Base-by-base conservation (phyloP, 805 yeast species). In the Pichia gijzeniarum region DNA sequence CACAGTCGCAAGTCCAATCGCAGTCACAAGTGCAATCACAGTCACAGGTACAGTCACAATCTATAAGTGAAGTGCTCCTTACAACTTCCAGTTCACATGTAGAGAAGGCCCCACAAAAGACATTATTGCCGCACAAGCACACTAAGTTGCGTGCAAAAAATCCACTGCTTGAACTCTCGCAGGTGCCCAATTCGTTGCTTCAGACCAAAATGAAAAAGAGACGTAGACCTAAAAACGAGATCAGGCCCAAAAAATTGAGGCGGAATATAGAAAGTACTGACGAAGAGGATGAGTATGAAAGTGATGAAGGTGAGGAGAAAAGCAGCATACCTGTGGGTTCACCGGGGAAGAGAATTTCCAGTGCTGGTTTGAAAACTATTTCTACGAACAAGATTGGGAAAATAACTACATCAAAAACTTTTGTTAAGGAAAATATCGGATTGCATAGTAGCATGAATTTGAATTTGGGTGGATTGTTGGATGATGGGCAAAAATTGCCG, bases 1-100 rank as follows among this genome's bases (percentile, higher is more conserved):
- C n/a, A n/a, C n/a, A n/a, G n/a, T n/a, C n/a, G n/a, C n/a, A n/a
- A n/a, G n/a, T n/a, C n/a, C 39, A 41, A 30, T 27, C 31, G 8
- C 43, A 40, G 14, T 30, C 41, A 46, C 27, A 32, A 42, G 8
- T 43, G n/a, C 39, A 41, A 30, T 27, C 31, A 6, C 43, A 40
- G 14, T 30, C 41, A 46, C 27, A 32, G 42, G 8, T 43, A 39
- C 43, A 32, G 7, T 33, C 43, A 19, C 37, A 21, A 33, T 8
- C 43, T 20, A 12, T 12, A 6, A 30, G 33, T 30, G 33, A 30
- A 30, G 33, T 30, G 13, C 33, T 30, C 33, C 13, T 30, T 30
- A 30, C 33, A 30, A 30, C 7, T 10, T 30, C 33, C 33, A 10
- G 14, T n/a, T 30, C 33, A 25, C 28, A 10, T 25, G 10, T 12